phyloP scores from a whole-genome alignment of 208 protist species.

The Wallacemonas collosoma region DNA sequence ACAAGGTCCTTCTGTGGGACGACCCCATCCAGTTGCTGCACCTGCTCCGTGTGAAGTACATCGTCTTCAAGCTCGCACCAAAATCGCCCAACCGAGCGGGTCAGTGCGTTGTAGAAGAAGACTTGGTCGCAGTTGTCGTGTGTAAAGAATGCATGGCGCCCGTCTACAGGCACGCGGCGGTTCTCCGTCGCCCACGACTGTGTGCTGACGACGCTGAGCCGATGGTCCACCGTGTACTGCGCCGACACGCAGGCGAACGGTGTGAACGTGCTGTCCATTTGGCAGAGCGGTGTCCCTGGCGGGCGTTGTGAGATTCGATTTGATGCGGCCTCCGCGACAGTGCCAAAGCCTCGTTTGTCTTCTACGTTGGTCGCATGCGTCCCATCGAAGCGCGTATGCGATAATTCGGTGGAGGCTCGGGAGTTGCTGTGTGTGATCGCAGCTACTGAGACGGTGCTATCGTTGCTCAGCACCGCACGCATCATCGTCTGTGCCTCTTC shows the following conservation, averaged over 20 bases:
- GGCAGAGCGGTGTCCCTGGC: not conserved
- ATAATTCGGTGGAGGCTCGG: not conserved
- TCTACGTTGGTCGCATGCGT: not conserved
- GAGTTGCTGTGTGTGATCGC: not conserved
- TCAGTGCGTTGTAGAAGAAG: constrained; percentile 14
- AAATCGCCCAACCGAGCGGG: not conserved
- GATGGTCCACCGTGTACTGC: not conserved
- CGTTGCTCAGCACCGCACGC: constrained; percentile 13
- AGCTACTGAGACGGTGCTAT: not conserved
- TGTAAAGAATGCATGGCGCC: constrained; percentile 2
- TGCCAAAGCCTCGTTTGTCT: not conserved
- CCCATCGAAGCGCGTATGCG: not conserved
- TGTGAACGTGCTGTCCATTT: not conserved
- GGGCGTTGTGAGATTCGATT: not conserved
- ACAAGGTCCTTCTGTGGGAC: constrained; percentile 13
- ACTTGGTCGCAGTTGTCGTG: constrained; percentile 5
- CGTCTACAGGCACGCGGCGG: constrained; percentile 9
- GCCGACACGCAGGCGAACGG: not conserved
- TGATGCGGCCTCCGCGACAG: not conserved
- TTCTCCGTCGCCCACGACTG: constrained; percentile 19
- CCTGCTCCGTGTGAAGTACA: constrained; percentile 16
- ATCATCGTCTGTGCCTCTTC: constrained; percentile 2
- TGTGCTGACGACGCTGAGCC: not conserved
- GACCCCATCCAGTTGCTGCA: constrained; percentile 8
- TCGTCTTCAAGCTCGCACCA: constrained; percentile 21